Evolutionary conservation across 2,329 filamentous ascomycete genomes (phyloP).

Genomic region (Alternaria gaisen): DNA sequence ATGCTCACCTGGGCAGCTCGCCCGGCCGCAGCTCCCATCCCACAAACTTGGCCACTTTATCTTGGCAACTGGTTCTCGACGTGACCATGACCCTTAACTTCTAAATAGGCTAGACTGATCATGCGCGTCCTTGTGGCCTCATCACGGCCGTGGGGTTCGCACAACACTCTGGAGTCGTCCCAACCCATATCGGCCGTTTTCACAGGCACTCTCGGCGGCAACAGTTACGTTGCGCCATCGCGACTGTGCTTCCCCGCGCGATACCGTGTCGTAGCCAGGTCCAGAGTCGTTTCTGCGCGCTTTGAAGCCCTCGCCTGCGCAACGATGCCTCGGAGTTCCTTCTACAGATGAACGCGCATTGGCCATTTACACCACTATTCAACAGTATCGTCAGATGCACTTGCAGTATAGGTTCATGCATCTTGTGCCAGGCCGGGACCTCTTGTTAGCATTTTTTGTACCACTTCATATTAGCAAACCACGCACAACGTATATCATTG

Average conservation of each 20-base stretch:
- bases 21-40: background rate
- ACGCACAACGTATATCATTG: background rate
- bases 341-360: constrained; percentile 13
- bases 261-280: background rate
- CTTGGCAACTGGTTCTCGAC: constrained; percentile 8
- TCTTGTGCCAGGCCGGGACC: background rate
- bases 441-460: background rate
- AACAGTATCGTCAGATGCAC: constrained; percentile 5
- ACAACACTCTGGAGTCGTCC: constrained; percentile 9
- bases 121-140: constrained; percentile 6
- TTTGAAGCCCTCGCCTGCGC: constrained; percentile 6
- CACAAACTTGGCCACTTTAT: constrained; percentile 4
- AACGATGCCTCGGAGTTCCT: constrained; percentile 12
- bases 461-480: background rate
- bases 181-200: constrained; percentile 7
- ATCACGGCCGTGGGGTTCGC: constrained; percentile 5
- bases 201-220: constrained; percentile 3
- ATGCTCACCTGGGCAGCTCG: background rate
- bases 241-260: constrained; percentile 1
- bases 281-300: constrained; percentile 7
- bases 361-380: background rate
- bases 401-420: background rate
- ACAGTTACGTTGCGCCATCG: constrained; percentile 12
- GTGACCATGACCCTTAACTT: constrained; percentile 1
- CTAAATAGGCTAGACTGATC: constrained; percentile 3